Conservation (phyloP, 1,284 basidiomycete genomes). For the Pterulicium gracile region DNA sequence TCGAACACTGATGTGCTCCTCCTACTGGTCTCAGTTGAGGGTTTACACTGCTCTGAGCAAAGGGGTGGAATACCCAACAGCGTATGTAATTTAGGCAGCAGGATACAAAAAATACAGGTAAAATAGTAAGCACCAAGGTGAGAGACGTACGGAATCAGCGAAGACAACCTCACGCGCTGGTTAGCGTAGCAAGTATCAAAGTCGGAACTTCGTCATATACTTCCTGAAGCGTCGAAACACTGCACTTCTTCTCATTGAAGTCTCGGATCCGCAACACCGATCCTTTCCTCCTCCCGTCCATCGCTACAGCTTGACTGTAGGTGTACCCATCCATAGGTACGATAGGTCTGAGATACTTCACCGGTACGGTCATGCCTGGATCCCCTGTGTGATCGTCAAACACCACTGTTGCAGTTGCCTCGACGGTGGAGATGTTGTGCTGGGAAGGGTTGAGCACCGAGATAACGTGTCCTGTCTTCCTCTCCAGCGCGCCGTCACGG, state of each 20-base stretch:
- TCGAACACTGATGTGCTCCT: too few relatives aligned
- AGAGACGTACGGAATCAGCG: too few relatives aligned
- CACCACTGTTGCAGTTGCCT: slow-evolving; percentile 28
- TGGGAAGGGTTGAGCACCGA: slow-evolving; percentile 16
- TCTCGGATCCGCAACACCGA: neutral
- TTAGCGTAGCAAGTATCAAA: neutral
- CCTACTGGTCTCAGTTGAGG: too few relatives aligned
- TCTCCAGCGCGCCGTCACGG: slow-evolving; percentile 45
- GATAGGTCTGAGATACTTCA: slow-evolving; percentile 28
- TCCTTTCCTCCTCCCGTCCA: neutral
- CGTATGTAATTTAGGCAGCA: too few relatives aligned
- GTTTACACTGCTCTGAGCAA: too few relatives aligned
- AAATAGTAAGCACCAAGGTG: too few relatives aligned
- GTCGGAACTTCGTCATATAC: neutral
- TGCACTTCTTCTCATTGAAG: neutral
- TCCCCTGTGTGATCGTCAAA: slow-evolving; percentile 23
- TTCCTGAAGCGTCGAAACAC: neutral
- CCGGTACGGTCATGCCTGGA: slow-evolving; percentile 20
- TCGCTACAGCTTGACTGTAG: neutral
- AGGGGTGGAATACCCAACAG: too few relatives aligned
- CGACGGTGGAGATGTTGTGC: slow-evolving; percentile 20
- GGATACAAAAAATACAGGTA: too few relatives aligned
- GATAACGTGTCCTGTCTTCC: slow-evolving; percentile 29
- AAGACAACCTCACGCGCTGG: too few relatives aligned
- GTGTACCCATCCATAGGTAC: slow-evolving; percentile 18